Percentiles rank a stretch among this genome's conserved stretches.
Conservation (phyloP, 176 grass and related monocot species). For the Hsuehochloa calcarea region DNA sequence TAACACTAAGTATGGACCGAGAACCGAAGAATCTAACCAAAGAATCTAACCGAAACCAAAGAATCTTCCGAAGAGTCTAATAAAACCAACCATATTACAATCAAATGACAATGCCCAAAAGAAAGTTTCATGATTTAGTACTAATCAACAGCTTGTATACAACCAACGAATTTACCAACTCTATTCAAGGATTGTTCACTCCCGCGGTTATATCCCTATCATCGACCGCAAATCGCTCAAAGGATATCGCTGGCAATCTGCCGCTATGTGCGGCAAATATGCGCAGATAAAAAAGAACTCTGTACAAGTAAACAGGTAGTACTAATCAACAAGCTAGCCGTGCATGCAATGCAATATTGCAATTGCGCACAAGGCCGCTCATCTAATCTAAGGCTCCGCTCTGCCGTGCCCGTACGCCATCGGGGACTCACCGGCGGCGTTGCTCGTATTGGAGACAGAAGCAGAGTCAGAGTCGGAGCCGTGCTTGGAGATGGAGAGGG, state of each 20-base stretch:
- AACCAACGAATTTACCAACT: neutral
- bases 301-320: neutral
- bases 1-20: no score
- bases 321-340: neutral
- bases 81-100: no score
- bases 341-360: no score
- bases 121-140: no score
- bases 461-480: neutral
- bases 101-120: no score
- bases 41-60: no score
- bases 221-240: neutral
- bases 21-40: no score
- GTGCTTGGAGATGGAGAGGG: conserved; percentile 38
- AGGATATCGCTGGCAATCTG: neutral
- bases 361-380: neutral
- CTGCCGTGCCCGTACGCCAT: neutral
- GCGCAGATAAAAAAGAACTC: neutral
- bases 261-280: neutral
- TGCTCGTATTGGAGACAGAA: neutral
- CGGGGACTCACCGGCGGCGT: neutral
- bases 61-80: no score
- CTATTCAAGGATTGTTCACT: neutral
- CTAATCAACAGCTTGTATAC: neutral
- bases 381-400: neutral
- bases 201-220: neutral